A percentile compares a stretch with the other conserved stretches of the same genome.
Evolutionary conservation across 352 stramenopile species (phyloP).

Genomic region (Phytophthora podocarpi): DNA sequence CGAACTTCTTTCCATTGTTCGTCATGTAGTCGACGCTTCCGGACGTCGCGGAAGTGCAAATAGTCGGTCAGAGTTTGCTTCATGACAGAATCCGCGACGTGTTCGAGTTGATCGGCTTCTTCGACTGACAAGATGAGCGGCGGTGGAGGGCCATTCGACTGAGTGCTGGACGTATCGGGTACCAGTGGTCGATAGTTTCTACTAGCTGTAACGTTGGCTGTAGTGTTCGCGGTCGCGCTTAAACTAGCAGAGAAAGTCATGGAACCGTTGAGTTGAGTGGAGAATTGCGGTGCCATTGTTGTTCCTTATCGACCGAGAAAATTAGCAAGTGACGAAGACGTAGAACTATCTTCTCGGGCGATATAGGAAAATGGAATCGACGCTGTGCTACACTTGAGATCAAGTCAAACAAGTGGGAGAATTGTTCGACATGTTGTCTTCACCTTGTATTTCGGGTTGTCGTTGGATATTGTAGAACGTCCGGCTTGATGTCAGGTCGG

Average conservation of each 20-base stretch:
- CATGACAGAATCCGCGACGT: conserved; percentile 35
- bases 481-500: too few relatives aligned
- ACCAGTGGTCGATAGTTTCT: conserved; percentile 20
- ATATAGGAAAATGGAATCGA: too few relatives aligned
- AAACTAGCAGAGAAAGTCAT: conserved; percentile 39
- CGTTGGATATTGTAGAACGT: too few relatives aligned
- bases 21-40: conserved; percentile 35
- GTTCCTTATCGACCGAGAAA: not conserved
- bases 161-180: not conserved
- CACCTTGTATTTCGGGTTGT: too few relatives aligned
- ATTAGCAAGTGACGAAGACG: conserved; percentile 15
- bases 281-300: conserved; percentile 28
- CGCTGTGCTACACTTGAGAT: too few relatives aligned
- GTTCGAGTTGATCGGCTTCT: conserved; percentile 31
- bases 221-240: conserved; percentile 16
- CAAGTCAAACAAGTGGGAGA: too few relatives aligned
- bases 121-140: conserved; percentile 29
- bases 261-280: conserved; percentile 22
- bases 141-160: conserved; percentile 5
- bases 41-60: conserved; percentile 36
- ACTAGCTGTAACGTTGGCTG: conserved; percentile 17
- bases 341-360: too few relatives aligned
- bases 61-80: conserved; percentile 38
- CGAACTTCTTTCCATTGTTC: conserved; percentile 47
- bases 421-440: too few relatives aligned